Evolutionary conservation across 108 stramenopile genomes (phyloP), one percentile per base, ranked within the genome.

Genomic region (Nannochloropsis gaditana): DNA sequence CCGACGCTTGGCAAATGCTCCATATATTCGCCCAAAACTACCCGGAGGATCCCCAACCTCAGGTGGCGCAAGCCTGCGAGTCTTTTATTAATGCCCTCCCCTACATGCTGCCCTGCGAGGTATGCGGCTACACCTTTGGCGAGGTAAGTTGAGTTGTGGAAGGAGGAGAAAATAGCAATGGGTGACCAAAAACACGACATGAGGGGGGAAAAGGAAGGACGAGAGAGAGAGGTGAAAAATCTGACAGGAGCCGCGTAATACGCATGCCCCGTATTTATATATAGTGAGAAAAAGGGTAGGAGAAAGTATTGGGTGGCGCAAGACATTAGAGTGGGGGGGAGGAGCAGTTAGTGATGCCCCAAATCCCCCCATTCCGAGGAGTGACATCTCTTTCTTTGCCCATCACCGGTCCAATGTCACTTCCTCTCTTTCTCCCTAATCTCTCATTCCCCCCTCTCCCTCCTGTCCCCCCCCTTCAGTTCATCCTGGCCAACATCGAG

Each of bases 1-100:
- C 47, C 47, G 47, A 50, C 47, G 47, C 47, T 50, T 50, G 47
- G 47, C 47, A 50, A 15, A 50, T 50, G 47, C 47, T 50, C 47
- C 47, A 50, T 50, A 10, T 50, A 0, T 50, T 50, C 47, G 47
- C 47, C 47, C 47, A 50, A 15, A 50, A 50, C 47, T 50, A 50
- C 15, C 47, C 47, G 0, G 15, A 10, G 47, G 47, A 50, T 50
- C 47, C 47, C 0, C 47, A 50, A 15, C 47, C 47, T 15, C 47
- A 50, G 47, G 47, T 50, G 47, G 47, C 15, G 47, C 11, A 50
- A 15, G 47, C 47, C 11, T 50, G 47, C 47, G 47, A 50, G 47
- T 15, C 15, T 10, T 11, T 50, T 10, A 50, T 50, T 15, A 50
- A 50, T 50, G 47, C 47, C 47, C 15, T 50, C 10, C 47, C 47